Conservation (phyloP, 2,329 filamentous ascomycete species). For the Tolypocladium ophioglossoides region DNA sequence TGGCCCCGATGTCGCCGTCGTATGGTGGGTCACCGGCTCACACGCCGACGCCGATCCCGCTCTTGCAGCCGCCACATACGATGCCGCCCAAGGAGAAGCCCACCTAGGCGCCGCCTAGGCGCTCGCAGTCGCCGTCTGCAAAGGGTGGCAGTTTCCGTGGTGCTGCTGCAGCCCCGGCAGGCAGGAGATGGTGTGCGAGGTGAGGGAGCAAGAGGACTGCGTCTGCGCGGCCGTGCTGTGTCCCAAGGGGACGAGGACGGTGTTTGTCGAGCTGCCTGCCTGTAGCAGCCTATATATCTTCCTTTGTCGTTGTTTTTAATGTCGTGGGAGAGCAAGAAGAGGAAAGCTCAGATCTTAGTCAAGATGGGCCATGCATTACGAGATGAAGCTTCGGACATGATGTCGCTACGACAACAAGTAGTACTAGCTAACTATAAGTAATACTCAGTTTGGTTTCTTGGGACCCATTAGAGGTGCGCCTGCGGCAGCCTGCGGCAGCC, state of each 20-base stretch:
- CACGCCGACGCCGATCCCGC: not conserved
- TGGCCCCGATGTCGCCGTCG: not conserved
- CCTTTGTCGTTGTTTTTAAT: not conserved
- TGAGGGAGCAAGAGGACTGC: slow-evolving; percentile 3
- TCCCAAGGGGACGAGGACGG: slow-evolving; percentile 10
- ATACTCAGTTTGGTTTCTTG: too few relatives aligned
- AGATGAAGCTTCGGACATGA: not conserved
- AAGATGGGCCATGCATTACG: not conserved
- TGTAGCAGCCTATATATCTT: not conserved
- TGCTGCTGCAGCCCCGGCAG: slow-evolving; percentile 13
- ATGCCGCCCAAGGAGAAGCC: not conserved
- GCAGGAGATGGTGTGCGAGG: slow-evolving; percentile 6
- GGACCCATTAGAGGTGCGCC: too few relatives aligned
- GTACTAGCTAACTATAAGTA: not conserved
- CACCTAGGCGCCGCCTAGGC: not conserved
- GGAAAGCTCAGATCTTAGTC: not conserved
- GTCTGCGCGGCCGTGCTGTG: slow-evolving; percentile 11
- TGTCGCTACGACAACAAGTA: not conserved
- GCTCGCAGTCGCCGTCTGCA: not conserved
- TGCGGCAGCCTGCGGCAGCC: too few relatives aligned
- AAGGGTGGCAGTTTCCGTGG: slow-evolving; percentile 2
- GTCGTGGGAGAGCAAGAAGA: not conserved
- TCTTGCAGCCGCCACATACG: not conserved
- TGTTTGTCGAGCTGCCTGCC: not conserved
- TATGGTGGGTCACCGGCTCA: not conserved